Base-by-base conservation (phyloP, 2,329 filamentous ascomycete species). In the Penicillium concentricum region DNA sequence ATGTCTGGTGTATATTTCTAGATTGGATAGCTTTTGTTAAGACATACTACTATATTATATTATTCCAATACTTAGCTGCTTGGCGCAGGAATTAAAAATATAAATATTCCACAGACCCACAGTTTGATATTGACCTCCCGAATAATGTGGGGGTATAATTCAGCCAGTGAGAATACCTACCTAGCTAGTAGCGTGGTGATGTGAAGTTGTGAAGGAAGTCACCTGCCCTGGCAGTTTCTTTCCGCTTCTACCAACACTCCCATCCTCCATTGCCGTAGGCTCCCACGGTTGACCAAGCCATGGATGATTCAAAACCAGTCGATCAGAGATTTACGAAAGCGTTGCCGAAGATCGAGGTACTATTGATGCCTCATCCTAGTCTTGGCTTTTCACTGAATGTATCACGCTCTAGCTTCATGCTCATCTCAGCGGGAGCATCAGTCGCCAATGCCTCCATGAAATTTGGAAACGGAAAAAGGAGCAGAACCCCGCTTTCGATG, bases 361-460 rank as follows among this genome's bases (percentile, higher is more conserved):
- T 60, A 22, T 49, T 18, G 20, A 16, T 24, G 18, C 34, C 13
- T 34, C 41, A 13, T n/a, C 13, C 39, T 18, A 12, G 32, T n/a
- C 18, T 32, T 35, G 7, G 15, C 24, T 26, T 15, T 42, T 46
- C 41, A 15, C 47, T 64, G 16, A 60, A 49, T n/a, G 3, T 13
- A 38, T 41, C 38, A 41, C n/a, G 47, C 35, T 54, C 26, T 45
- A 92, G 87, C 82, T 93, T 51, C 90, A 94, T 67, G 90, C 90
- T 60, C 90, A 94, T 73, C 81, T 94, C 43, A 90, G 86, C 39
- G 90, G 90, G 51, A 91, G 88, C 72, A 90, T 94, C 71, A 88
- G 84, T 68, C 84, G 87, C 32, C 76, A 84, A 66, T 87, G 84
- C 59, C 83, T 94, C 2, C 89, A 91, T 68, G 82, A 90, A 37